These are phyloP conservation scores for Thelonectria olida DNA, from an alignment of 2,329 filamentous ascomycete genomes.

Conservation along the genomic window DNA sequence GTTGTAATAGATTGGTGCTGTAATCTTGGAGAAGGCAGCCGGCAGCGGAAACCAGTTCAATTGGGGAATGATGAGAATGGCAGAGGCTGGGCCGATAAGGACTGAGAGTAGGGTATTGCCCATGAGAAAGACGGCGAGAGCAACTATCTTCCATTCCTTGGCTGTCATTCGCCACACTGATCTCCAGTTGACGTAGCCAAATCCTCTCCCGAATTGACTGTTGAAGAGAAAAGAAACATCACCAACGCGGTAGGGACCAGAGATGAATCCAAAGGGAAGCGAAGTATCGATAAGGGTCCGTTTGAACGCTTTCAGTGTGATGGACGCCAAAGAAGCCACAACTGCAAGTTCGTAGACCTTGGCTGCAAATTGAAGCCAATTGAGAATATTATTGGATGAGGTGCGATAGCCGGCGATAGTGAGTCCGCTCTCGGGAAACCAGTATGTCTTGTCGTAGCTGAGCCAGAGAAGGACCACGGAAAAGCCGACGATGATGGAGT, in stretches of 20 bases:
- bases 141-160: no score
- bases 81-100: conserved; percentile 6
- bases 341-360: conserved; percentile 14
- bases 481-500: no score
- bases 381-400: background rate
- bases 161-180: no score
- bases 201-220: no score
- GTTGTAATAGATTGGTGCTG: background rate
- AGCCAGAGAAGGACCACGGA: conserved; percentile 4
- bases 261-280: conserved; percentile 3
- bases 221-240: background rate
- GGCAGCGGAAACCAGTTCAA: background rate
- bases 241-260: background rate
- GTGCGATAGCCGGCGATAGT: background rate
- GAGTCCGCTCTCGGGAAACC: background rate
- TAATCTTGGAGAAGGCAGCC: background rate
- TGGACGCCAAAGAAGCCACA: background rate
- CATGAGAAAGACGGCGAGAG: background rate
- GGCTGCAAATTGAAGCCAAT: conserved; percentile 8
- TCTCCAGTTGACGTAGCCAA: no score
- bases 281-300: background rate
- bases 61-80: conserved; percentile 4
- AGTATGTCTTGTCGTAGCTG: background rate
- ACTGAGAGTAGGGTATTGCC: background rate
- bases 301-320: background rate